Evolutionary conservation across 805 yeast species (phyloP), one percentile per base, ranked within the genome.

Genomic region (Tetrapisispora fleetii): DNA sequence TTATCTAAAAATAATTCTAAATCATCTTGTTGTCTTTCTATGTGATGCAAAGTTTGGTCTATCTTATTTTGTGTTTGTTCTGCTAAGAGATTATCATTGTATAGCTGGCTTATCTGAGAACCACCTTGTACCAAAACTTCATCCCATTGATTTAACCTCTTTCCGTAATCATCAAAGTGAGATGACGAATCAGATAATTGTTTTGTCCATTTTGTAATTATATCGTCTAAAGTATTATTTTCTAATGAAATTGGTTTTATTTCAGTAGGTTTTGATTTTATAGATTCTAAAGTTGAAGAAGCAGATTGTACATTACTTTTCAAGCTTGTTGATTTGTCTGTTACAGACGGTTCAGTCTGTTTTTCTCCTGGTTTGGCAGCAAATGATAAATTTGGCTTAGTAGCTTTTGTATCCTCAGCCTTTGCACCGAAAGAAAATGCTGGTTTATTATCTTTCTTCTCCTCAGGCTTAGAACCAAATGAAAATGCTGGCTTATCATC

Each of bases 1-100:
- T 83, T 83, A 54, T 84, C 84, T 53, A 93, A 75, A 57, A 91
- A 75, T 16, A 77, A 72, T 51, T 91, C 99, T 44, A 93, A 71
- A 59, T 91, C 98, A 50, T 85, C 87, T 62, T 93, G 99, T 64
- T 93, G 98, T 56, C 83, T 83, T 59, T 85, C 93, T 45, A 93
- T 84, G 60, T 89, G 91, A 38, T 81, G 72, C 48, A 93, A 72
- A 37, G 89, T 83, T 64, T 89, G 96, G 56, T 93, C 98, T 43
- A 93, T 83, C 56, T 83, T 85, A 40, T 74, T 72, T 62, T 91
- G 97, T 46, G 85, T 79, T 55, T 83, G 85, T 59, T 90, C 96
- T 5, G 96, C 95, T 47, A 80, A 79, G 37, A 83, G 65, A 3
- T 93, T 82, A 53, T 87, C 90, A 36, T 81, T 74, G 63, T 85